Percentiles rank a stretch among this genome's conserved stretches.
Conservation (phyloP, 192 early-diverging fungal species). For the Entomortierella lignicola region DNA sequence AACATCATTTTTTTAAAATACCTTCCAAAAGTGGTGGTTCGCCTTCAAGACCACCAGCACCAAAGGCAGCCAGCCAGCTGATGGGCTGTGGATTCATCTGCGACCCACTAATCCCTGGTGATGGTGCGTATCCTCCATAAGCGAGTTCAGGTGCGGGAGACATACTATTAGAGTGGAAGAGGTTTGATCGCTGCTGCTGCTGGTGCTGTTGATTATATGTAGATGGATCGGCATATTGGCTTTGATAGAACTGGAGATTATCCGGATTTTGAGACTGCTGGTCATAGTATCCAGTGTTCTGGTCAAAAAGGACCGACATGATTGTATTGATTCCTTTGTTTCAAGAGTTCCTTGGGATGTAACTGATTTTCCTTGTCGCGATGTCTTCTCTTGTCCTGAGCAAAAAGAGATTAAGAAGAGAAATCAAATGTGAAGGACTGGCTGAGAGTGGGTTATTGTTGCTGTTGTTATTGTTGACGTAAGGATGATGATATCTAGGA, state of each 20-base stretch:
- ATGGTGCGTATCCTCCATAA: slow-evolving; percentile 42
- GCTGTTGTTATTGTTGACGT: too few relatives aligned
- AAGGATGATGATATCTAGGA: too few relatives aligned
- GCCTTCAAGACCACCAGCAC: slow-evolving; percentile 90
- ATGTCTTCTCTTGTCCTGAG: too few relatives aligned
- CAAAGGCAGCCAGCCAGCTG: slow-evolving; percentile 77
- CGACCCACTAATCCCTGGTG: slow-evolving; percentile 21
- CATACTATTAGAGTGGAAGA: slow-evolving; percentile 35
- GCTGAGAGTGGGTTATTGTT: too few relatives aligned
- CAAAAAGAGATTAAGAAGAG: too few relatives aligned
- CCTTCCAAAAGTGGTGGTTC: slow-evolving; percentile 95
- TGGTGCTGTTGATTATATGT: slow-evolving; percentile 15
- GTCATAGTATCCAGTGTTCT: slow-evolving; percentile 44
- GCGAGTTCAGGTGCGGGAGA: slow-evolving; percentile 38
- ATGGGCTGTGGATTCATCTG: slow-evolving; percentile 47
- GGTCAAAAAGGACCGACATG: slow-evolving; percentile 40
- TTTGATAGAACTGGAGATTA: slow-evolving; percentile 67
- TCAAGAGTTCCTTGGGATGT: too few relatives aligned
- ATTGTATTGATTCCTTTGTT: background rate
- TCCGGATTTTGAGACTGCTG: slow-evolving; percentile 48
- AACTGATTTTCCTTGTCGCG: too few relatives aligned
- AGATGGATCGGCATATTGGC: slow-evolving; percentile 61
- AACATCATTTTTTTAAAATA: slow-evolving; percentile 11
- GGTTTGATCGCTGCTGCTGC: slow-evolving; percentile 43
- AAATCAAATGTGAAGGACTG: too few relatives aligned